A percentile compares a stretch with the other conserved stretches of the same genome.
Conservation (phyloP, 306 rosid genomes). For the Coriaria nepalensis region DNA sequence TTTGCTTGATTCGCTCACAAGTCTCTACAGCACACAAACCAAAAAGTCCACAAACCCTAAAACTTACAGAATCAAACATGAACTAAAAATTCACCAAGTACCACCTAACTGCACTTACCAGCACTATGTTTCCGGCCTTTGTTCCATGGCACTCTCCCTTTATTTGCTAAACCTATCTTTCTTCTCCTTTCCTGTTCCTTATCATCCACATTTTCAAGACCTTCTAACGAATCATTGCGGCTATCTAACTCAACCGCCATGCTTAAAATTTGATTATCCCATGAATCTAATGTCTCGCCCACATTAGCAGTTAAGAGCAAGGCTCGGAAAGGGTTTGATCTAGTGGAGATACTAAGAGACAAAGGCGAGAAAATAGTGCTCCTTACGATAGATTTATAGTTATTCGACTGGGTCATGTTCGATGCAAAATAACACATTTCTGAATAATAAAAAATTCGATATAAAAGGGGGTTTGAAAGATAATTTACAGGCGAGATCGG, state of each 20-base stretch:
- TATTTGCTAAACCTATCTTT: conserved; percentile 76
- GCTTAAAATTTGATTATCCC: conserved; percentile 11
- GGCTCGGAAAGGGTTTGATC: conserved; percentile 23
- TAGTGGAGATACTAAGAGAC: conserved; percentile 19
- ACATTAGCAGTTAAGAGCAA: conserved; percentile 17
- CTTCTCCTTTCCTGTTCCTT: conserved; percentile 58
- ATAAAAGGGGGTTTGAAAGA: conserved; percentile 17
- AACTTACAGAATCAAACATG: conserved; percentile 11
- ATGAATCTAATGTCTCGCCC: conserved; percentile 19
- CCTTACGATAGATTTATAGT: conserved; percentile 20
- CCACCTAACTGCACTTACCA: conserved; percentile 28
- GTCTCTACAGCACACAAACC: conserved; percentile 39
- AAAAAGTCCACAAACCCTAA: conserved; percentile 5
- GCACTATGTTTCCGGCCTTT: conserved; percentile 70
- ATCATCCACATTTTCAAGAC: conserved; percentile 13
- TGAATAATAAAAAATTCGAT: conserved; percentile 23
- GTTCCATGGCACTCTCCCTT: conserved; percentile 89
- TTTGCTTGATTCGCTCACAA: conserved; percentile 48
- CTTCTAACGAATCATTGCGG: conserved; percentile 11
- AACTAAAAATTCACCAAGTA: conserved; percentile 1
- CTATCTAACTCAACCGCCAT: conserved; percentile 11
- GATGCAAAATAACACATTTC: conserved; percentile 12
- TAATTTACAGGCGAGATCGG: conserved; percentile 17
- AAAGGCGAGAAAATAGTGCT: conserved; percentile 15
- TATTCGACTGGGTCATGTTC: conserved; percentile 13